Evolutionary conservation across 495 filamentous ascomycete genomes (phyloP).

Genomic region (Trichoderma orchidacearum): DNA sequence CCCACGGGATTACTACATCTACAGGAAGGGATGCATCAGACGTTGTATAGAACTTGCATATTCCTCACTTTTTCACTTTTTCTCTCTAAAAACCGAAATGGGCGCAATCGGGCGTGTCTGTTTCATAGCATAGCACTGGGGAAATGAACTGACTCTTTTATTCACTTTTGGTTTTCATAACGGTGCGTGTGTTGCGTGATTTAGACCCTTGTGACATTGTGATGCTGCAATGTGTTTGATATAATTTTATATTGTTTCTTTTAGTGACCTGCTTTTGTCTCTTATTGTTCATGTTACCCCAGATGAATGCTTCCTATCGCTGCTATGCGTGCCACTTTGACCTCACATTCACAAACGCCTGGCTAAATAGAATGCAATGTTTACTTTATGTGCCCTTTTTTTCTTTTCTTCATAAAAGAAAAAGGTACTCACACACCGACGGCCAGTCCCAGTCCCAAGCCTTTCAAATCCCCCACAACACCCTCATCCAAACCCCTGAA

Average conservation of each 20-base stretch:
- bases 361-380: too few species aligned
- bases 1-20: not conserved
- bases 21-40: not conserved
- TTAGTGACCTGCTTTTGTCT: too few species aligned
- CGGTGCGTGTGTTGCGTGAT: not conserved
- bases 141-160: not conserved
- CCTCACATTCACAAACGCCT: too few species aligned
- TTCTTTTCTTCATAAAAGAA: not conserved
- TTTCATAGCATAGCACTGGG: not conserved
- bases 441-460: not conserved
- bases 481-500: conserved; percentile 50
- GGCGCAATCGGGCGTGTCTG: not conserved
- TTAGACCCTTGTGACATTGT: not conserved
- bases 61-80: not conserved
- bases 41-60: conserved; percentile 1
- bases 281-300: too few species aligned
- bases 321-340: too few species aligned
- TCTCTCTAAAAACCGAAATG: not conserved
- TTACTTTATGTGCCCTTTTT: not conserved
- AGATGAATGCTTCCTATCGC: too few species aligned
- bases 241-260: not conserved
- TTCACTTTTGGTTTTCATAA: not conserved
- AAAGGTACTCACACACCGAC: not conserved
- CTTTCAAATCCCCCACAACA: not conserved
- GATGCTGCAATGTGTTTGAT: not conserved